Evolutionary conservation across 225 moss, liverwort and hornwort species (phyloP).

Genomic region (Sphagnum contortum): DNA sequence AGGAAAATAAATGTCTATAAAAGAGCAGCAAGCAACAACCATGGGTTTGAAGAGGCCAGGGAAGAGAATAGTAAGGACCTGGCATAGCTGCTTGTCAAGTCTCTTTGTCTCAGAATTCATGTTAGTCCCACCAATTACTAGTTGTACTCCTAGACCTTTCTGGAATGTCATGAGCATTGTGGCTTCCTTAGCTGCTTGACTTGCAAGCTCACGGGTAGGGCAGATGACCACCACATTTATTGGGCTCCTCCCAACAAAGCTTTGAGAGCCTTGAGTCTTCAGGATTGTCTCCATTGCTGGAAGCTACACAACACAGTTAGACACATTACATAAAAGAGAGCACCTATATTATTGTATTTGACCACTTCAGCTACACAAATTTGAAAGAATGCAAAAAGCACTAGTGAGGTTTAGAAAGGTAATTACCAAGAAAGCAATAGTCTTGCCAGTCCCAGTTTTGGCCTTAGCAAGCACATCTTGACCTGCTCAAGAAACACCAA

Average conservation of each 20-base stretch:
- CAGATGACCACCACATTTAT: constrained; percentile 75
- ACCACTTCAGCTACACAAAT: too few relatives aligned
- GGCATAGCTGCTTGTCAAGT: constrained; percentile 65
- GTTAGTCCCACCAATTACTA: constrained; percentile 93
- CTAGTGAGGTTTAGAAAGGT: too few relatives aligned
- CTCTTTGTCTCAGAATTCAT: constrained; percentile 60
- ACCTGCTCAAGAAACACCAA: constrained; percentile 27
- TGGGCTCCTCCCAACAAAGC: constrained; percentile 28
- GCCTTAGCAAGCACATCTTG: constrained; percentile 92
- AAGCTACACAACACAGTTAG: constrained; percentile 33
- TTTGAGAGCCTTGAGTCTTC: constrained; percentile 16
- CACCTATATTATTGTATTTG: background rate
- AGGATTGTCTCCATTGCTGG: constrained; percentile 86
- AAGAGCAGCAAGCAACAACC: too few relatives aligned
- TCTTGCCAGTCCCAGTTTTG: constrained; percentile 97
- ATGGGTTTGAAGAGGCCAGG: too few relatives aligned
- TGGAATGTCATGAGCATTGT: constrained; percentile 85
- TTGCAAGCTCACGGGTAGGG: constrained; percentile 90
- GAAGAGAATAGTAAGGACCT: constrained; percentile 31
- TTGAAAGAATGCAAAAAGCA: too few relatives aligned
- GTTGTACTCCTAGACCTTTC: constrained; percentile 67
- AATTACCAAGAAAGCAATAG: constrained; percentile 87
- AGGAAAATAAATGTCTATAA: too few relatives aligned
- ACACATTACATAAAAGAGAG: background rate
- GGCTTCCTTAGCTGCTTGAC: constrained; percentile 83